Evolutionary conservation across 208 protist species (phyloP).

Genomic region (Endotrypanum monterogeii): DNA sequence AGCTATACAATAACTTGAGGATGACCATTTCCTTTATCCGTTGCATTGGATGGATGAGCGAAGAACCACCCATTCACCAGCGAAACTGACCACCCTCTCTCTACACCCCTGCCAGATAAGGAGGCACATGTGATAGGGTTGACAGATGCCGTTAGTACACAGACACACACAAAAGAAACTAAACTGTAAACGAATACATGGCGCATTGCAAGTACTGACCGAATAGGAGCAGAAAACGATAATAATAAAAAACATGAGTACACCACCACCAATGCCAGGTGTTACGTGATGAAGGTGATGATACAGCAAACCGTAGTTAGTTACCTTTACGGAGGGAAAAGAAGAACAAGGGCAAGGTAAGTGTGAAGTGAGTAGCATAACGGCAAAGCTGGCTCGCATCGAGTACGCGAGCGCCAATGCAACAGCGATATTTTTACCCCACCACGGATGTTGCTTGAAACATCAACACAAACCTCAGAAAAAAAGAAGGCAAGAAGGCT

Average conservation of each 20-base stretch:
- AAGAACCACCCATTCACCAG: too few relatives aligned
- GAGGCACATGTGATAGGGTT: too few relatives aligned
- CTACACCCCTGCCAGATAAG: too few relatives aligned
- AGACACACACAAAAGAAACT: too few relatives aligned
- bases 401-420: neutral
- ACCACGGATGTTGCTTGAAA: neutral
- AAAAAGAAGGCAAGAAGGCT: neutral
- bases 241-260: slow-evolving; percentile 3
- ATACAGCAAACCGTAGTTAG: neutral
- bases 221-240: too few relatives aligned
- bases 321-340: neutral
- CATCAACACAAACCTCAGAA: neutral
- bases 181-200: too few relatives aligned
- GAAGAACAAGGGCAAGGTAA: neutral
- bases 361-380: neutral
- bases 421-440: neutral
- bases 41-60: slow-evolving; percentile 68
- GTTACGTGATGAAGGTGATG: neutral
- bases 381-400: too few relatives aligned
- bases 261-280: too few relatives aligned
- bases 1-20: too few relatives aligned
- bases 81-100: too few relatives aligned
- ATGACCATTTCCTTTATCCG: slow-evolving; percentile 92
- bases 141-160: too few relatives aligned
- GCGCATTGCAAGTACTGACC: too few relatives aligned